Evolutionary conservation across 768 basidiomycete species (phyloP).

Genomic region (Lactarius sp.): DNA sequence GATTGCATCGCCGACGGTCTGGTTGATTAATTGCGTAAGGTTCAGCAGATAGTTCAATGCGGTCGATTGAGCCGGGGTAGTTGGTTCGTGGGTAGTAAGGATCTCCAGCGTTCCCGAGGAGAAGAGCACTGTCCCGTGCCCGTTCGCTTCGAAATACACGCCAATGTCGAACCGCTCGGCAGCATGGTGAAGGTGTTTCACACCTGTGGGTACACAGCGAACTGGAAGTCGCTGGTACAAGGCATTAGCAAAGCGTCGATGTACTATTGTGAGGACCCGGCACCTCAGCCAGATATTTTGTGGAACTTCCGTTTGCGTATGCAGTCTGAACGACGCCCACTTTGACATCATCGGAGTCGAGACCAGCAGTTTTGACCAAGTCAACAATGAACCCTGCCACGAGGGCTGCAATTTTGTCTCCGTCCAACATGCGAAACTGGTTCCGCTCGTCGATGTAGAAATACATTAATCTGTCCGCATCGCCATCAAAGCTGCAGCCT

Average conservation of each 20-base stretch:
- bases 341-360: conserved; percentile 65
- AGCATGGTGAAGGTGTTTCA: conserved; percentile 97
- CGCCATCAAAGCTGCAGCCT: conserved; percentile 93
- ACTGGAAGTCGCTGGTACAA: conserved; percentile 77
- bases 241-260: background rate
- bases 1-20: conserved; percentile 95
- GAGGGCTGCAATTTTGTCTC: conserved; percentile 95
- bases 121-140: conserved; percentile 96
- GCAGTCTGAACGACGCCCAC: conserved; percentile 98
- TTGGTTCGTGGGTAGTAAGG: conserved; percentile 60
- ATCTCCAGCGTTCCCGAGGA: conserved; percentile 65
- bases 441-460: conserved; percentile 79
- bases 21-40: conserved; percentile 85
- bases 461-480: conserved; percentile 95
- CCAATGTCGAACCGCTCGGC: conserved; percentile 92
- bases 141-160: conserved; percentile 99
- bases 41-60: conserved; percentile 73
- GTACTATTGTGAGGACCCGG: conserved; percentile 26
- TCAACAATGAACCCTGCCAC: conserved; percentile 92
- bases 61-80: conserved; percentile 76
- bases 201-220: conserved; percentile 91
- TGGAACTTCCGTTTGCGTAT: conserved; percentile 96
- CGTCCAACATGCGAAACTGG: conserved; percentile 89
- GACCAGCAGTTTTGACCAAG: conserved; percentile 77
- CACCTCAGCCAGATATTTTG: conserved; percentile 83